Evolutionary conservation across 768 basidiomycete genomes (phyloP), one percentile per base, ranked within the genome.

Genomic region (Paxillus ammoniavirescens): DNA sequence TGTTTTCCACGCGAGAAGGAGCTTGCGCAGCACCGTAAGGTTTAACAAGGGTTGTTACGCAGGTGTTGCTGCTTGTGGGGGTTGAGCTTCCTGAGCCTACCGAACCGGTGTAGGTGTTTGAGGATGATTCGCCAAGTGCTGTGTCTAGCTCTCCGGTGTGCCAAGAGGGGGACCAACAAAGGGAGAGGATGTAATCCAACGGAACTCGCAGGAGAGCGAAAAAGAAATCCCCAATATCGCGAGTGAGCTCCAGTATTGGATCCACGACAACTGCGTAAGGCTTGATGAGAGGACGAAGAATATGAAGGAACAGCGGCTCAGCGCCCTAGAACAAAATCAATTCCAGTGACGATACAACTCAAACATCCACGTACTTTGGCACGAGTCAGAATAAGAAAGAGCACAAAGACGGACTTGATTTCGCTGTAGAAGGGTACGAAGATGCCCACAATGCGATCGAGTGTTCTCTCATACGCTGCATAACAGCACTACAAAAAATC

Each of bases 351-450:
- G 45, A 54, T 35, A 38, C 30, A 55, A 33, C 46, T 21, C 5
- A 15, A 50, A 50, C 38, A 40, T 49, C 54, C 42, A 72, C 82
- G 54, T 65, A 88, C 91, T 69, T 85, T 75, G 54, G 91, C 83
- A 49, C 91, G 83, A 54, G 89, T 88, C 36, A 91, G 59, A 23
- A 93, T 75, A 47, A 92, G 80, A 66, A 91, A 92, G 8, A 93
- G 64, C 7, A 92, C 75, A 23, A 80, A 74, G 41, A 91, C 61
- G 6, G 84, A 81, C 71, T 93, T 93, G 71, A 91, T 74, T 72
- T 92, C 88, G 61, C 83, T 82, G 69, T 93, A 92, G 66, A 93
- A 93, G 21, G 91, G 91, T 33, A 91, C 77, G 56, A 93, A 81
- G 28, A 92, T 71, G 60, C 81, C 81, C 51, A 91, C 70, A 49